Percentiles rank a stretch among this genome's conserved stretches.
Evolutionary conservation across 768 basidiomycete species (phyloP).

Genomic region (Lactarius trivialis): DNA sequence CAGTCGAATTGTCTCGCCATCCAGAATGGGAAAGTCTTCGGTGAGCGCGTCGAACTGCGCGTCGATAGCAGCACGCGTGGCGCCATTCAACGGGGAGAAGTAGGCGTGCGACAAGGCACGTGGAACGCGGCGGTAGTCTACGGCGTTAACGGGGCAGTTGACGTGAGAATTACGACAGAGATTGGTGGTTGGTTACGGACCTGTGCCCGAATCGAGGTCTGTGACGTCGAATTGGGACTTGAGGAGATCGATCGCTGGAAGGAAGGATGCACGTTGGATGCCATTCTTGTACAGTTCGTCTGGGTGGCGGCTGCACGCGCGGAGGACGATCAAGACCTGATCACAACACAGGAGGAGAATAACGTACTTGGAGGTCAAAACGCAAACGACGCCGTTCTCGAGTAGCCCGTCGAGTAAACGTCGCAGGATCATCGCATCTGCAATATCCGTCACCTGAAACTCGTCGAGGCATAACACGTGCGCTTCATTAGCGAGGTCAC

Average conservation of each 20-base stretch:
- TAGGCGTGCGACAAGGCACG: conserved; percentile 92
- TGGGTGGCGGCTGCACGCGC: conserved; percentile 74
- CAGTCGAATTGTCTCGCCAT: conserved; percentile 61
- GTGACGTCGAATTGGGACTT: conserved; percentile 83
- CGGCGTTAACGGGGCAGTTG: background rate
- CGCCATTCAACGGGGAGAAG: conserved; percentile 68
- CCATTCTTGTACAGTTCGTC: conserved; percentile 98
- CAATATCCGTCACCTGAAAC: conserved; percentile 98
- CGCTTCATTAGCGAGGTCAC: conserved; percentile 81
- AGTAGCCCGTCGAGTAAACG: conserved; percentile 82
- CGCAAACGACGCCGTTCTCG: conserved; percentile 83
- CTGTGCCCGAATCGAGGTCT: conserved; percentile 93
- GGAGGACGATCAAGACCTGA: background rate
- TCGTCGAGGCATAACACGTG: conserved; percentile 94
- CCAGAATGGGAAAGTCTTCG: conserved; percentile 47
- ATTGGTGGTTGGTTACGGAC: conserved; percentile 34
- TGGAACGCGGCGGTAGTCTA: conserved; percentile 93
- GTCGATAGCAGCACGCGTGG: conserved; percentile 61
- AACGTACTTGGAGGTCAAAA: conserved; percentile 95
- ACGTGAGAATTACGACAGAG: background rate
- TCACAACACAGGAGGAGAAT: background rate
- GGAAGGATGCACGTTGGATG: conserved; percentile 89
- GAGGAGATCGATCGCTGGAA: conserved; percentile 91
- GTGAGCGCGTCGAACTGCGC: conserved; percentile 80
- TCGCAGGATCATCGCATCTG: conserved; percentile 95